phyloP scores from a whole-genome alignment of 2,329 filamentous ascomycete species.

The Blastomyces parvus region DNA sequence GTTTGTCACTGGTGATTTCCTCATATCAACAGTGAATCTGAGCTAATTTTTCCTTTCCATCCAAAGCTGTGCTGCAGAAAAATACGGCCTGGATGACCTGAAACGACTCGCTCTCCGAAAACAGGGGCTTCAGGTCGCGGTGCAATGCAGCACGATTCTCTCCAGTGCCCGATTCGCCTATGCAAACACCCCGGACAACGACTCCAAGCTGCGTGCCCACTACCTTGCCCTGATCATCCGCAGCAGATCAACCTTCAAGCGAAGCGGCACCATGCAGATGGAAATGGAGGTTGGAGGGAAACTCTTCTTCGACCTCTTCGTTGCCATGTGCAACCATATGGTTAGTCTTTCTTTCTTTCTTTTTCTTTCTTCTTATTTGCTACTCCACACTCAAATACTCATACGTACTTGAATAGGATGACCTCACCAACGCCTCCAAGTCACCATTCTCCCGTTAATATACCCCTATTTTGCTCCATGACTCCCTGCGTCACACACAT shows the following conservation, averaged over 20 bases:
- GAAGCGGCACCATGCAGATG: conserved; percentile 88
- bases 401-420: conserved; percentile 20
- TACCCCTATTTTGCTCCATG: neutral
- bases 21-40: neutral
- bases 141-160: conserved; percentile 76
- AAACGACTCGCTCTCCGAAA: conserved; percentile 79
- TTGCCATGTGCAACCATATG: conserved; percentile 85
- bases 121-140: conserved; percentile 76
- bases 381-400: conserved; percentile 21
- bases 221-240: conserved; percentile 89
- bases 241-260: conserved; percentile 77
- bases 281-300: conserved; percentile 86
- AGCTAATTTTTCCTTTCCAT: conserved; percentile 7
- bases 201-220: conserved; percentile 83
- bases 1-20: no score
- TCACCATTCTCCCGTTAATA: conserved; percentile 17
- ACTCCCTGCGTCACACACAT: neutral
- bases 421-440: conserved; percentile 17
- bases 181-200: conserved; percentile 74
- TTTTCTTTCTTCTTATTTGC: neutral
- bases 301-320: conserved; percentile 88
- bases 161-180: conserved; percentile 85
- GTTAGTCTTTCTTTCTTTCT: conserved; percentile 40
- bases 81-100: conserved; percentile 72
- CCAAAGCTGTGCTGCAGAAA: conserved; percentile 63